Conservation (phyloP, 768 basidiomycete genomes). For the Tephrocybe sp. region DNA sequence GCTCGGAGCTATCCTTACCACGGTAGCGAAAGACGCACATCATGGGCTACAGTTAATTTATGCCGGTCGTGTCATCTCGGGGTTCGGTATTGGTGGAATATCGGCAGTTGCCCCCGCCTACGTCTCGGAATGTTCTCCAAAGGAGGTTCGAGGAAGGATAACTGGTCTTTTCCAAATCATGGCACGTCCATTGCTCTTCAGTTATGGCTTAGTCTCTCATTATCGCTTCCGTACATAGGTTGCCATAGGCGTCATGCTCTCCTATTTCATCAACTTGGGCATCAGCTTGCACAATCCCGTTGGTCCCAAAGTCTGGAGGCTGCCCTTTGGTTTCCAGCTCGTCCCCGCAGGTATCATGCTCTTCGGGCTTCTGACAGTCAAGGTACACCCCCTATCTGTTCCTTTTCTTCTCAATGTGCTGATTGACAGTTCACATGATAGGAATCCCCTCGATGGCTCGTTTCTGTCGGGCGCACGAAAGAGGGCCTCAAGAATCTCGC, state of each 20-base stretch:
- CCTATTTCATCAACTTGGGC: constrained; percentile 77
- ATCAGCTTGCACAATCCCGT: constrained; percentile 52
- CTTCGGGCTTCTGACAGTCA: constrained; percentile 65
- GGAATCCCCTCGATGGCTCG: constrained; percentile 81
- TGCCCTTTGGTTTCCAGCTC: constrained; percentile 75
- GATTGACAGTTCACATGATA: constrained; percentile 17
- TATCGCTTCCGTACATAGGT: constrained; percentile 36
- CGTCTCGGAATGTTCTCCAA: constrained; percentile 86
- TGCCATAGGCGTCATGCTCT: constrained; percentile 82
- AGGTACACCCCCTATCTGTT: constrained; percentile 28
- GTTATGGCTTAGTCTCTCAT: no score
- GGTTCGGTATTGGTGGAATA: constrained; percentile 81
- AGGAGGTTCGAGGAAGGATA: constrained; percentile 82
- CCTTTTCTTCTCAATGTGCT: background rate
- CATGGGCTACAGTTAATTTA: constrained; percentile 72
- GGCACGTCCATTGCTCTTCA: no score
- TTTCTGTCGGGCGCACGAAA: constrained; percentile 54
- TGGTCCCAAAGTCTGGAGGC: constrained; percentile 59
- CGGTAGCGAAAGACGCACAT: constrained; percentile 51
- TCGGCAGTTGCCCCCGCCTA: constrained; percentile 83
- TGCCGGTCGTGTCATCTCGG: constrained; percentile 76
- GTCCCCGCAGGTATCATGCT: constrained; percentile 65
- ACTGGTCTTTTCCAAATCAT: constrained; percentile 88
- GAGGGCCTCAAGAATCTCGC: constrained; percentile 63
- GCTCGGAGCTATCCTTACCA: constrained; percentile 75